Percentiles rank a stretch among this genome's conserved stretches.
Evolutionary conservation across 139 green algal species (phyloP).

Genomic region (Chlamydomonas sp.): DNA sequence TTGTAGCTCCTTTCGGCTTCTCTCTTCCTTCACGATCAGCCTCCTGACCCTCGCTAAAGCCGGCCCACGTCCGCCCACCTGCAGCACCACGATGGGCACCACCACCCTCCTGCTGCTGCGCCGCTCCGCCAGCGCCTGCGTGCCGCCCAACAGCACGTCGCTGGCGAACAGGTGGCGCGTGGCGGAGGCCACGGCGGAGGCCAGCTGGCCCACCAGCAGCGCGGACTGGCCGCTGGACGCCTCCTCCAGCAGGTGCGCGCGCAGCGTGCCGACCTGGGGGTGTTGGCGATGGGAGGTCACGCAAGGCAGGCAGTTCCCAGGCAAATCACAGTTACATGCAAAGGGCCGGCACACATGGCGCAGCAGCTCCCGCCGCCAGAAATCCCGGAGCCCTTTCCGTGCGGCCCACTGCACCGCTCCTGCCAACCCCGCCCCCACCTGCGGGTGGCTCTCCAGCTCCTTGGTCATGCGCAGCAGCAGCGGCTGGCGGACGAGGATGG

Average conservation of each 20-base stretch:
- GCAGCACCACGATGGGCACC: conserved; percentile 22
- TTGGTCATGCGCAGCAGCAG: conserved; percentile 31
- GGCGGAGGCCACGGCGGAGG: conserved; percentile 6
- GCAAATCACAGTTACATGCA: too few species aligned
- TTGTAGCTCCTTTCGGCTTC: not conserved
- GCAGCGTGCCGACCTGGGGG: conserved; percentile 12
- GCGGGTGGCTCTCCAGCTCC: conserved; percentile 24
- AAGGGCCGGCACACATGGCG: too few species aligned
- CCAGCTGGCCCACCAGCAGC: conserved; percentile 38
- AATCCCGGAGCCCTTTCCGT: too few species aligned
- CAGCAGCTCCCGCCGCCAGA: too few species aligned
- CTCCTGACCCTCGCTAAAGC: too few species aligned
- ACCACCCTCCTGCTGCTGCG: not conserved
- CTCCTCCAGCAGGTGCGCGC: conserved; percentile 34
- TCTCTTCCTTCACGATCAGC: too few species aligned
- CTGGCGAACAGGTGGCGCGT: conserved; percentile 26
- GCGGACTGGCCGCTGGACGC: conserved; percentile 7
- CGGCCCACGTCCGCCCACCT: not conserved
- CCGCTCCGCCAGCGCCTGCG: conserved; percentile 13
- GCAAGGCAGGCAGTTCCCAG: too few species aligned
- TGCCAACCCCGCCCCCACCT: not conserved
- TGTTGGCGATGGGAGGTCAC: too few species aligned
- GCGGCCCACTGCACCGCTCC: too few species aligned
- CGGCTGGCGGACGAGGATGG: conserved; percentile 1
- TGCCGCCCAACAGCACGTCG: conserved; percentile 17